phyloP scores from a whole-genome alignment of 768 basidiomycete species.

The Boletus fagicola region DNA sequence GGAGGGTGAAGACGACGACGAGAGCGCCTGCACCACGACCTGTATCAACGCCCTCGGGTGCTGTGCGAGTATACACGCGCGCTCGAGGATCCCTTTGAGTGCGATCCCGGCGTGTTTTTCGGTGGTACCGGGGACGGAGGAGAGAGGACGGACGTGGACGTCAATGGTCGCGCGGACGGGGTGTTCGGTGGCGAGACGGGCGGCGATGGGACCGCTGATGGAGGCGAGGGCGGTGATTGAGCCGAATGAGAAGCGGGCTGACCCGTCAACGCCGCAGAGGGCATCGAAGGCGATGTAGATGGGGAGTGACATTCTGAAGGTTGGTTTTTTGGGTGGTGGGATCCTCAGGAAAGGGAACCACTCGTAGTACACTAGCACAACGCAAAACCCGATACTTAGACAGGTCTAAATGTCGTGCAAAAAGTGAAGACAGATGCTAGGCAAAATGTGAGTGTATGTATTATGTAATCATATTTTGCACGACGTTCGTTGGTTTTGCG shows the following conservation, averaged over 20 bases:
- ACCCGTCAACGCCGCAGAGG: conserved; percentile 73
- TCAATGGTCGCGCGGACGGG: conserved; percentile 76
- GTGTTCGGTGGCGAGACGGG: conserved; percentile 63
- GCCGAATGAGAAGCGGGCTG: conserved; percentile 55
- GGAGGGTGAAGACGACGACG: conserved; percentile 5
- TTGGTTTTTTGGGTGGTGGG: neutral
- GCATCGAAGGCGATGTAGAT: conserved; percentile 50
- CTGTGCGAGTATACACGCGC: conserved; percentile 61
- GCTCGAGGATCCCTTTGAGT: conserved; percentile 57
- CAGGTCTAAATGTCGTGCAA: too few species aligned
- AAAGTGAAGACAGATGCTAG: too few species aligned
- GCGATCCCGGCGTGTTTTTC: conserved; percentile 56
- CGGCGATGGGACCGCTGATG: conserved; percentile 79
- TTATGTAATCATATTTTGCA: too few species aligned
- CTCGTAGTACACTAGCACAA: too few species aligned
- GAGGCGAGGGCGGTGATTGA: conserved; percentile 57
- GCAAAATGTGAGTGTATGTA: too few species aligned
- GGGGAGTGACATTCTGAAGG: neutral
- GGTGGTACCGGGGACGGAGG: conserved; percentile 66
- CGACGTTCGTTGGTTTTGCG: too few species aligned
- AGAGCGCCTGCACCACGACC: conserved; percentile 68
- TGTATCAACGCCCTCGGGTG: conserved; percentile 75
- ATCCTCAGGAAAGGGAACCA: neutral
- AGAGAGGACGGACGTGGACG: conserved; percentile 66
- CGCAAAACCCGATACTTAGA: too few species aligned